phyloP scores from a whole-genome alignment of 2,329 filamentous ascomycete species.

The Colletotrichum lindemuthianum region DNA sequence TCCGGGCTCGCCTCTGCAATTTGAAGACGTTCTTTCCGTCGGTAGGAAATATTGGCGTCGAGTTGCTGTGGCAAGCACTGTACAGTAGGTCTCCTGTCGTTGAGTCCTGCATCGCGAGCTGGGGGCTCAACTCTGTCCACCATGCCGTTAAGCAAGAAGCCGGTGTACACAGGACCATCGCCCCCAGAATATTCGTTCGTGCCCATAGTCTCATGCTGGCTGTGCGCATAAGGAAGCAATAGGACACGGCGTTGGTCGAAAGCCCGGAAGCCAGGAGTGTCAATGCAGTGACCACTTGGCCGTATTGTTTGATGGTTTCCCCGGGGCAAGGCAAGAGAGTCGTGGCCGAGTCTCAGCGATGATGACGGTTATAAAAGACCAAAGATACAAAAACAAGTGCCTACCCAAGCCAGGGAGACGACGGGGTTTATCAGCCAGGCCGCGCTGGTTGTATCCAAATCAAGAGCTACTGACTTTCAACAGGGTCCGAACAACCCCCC shows the following conservation, averaged over 20 bases:
- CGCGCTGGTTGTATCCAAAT: conserved; percentile 5
- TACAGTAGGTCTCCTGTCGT: conserved; percentile 48
- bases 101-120: conserved; percentile 49
- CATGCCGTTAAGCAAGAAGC: conserved; percentile 48
- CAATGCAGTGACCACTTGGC: neutral
- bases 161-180: conserved; percentile 18
- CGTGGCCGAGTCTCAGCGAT: neutral
- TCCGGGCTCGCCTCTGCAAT: conserved; percentile 42
- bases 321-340: conserved; percentile 8
- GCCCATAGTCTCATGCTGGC: no score
- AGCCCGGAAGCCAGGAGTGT: no score
- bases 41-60: conserved; percentile 46
- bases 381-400: neutral
- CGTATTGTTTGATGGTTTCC: neutral
- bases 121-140: conserved; percentile 46
- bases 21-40: conserved; percentile 44
- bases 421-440: conserved; percentile 27
- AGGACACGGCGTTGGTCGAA: no score
- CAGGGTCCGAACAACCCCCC: conserved; percentile 2
- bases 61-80: conserved; percentile 46
- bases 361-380: neutral
- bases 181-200: conserved; percentile 1
- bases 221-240: no score
- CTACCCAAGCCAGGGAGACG: neutral
- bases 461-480: neutral